phyloP scores from a whole-genome alignment of 2,329 filamentous ascomycete genomes.

The Sarocladium oryzae region DNA sequence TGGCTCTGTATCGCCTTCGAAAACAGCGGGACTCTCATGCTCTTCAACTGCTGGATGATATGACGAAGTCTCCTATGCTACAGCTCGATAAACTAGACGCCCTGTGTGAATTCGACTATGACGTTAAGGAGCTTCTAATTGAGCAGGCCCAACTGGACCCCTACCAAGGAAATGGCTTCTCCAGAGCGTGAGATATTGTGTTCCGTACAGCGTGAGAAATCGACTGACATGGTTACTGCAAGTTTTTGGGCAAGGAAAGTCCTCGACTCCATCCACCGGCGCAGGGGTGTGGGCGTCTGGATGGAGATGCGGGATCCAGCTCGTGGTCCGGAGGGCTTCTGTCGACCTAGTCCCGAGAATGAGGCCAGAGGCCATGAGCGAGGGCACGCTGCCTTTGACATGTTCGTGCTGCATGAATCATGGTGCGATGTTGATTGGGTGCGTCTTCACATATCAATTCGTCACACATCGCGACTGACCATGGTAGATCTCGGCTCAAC shows the following conservation, averaged over 20 bases:
- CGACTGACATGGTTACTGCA: not conserved
- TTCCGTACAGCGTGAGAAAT: not conserved
- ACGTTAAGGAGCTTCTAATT: slow-evolving; percentile 80
- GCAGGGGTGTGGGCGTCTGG: slow-evolving; percentile 75
- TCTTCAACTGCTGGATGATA: slow-evolving; percentile 53
- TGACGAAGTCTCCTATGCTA: slow-evolving; percentile 42
- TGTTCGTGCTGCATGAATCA: slow-evolving; percentile 74
- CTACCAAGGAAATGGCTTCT: slow-evolving; percentile 59
- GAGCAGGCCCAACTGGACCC: slow-evolving; percentile 55
- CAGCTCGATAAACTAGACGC: slow-evolving; percentile 63
- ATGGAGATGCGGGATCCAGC: slow-evolving; percentile 26
- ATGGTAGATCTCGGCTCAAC: slow-evolving; percentile 11
- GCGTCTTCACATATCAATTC: slow-evolving; percentile 19
- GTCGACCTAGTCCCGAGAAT: slow-evolving; percentile 5
- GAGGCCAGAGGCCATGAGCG: not conserved
- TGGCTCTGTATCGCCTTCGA: slow-evolving; percentile 54
- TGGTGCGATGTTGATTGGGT: slow-evolving; percentile 70
- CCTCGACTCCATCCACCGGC: slow-evolving; percentile 74
- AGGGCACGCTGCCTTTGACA: slow-evolving; percentile 56
- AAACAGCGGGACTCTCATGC: slow-evolving; percentile 45
- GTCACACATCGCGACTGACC: slow-evolving; percentile 10
- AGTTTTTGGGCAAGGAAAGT: slow-evolving; percentile 23
- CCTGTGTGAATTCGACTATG: slow-evolving; percentile 70
- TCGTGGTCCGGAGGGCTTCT: not conserved
- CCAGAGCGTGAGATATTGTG: not conserved